Evolutionary conservation across 495 filamentous ascomycete species (phyloP), one percentile per base, ranked within the genome.

Genomic region (Aspergillus homomorphus): DNA sequence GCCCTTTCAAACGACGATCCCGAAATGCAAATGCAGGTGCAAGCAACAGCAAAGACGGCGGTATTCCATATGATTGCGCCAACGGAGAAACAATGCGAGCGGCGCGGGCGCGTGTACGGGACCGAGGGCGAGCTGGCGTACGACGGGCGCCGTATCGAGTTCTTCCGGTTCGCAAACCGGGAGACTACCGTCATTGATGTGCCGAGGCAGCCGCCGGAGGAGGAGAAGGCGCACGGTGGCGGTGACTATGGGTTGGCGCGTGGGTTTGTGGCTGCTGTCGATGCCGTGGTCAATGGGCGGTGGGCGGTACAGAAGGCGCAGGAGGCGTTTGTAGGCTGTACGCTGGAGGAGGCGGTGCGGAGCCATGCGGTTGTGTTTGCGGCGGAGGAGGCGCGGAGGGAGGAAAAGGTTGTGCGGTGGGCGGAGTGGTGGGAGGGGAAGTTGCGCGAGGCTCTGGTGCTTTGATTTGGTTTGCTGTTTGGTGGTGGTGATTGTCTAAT

Each of bases 331-430:
- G 76, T 98, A 6, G 91, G 90, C 1, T 94, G 90, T 72, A 88
- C 84, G 0, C 68, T 94, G 2, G 91, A 95, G 56, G 95, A 98
- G 64, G 82, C 85, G 7, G 82, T 98, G 16, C 80, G 88, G 33
- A 96, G 90, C 62, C 95, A 98, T 76, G 93, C 89, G 0, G 84
- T 94, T 73, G 94, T 97, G 1, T 98, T 96, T 76, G 92, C 90
- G 41, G 93, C 93, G 0, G 95, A 98, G 73, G 88, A 96, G 64
- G 91, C 93, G 16, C 79, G 95, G 55, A 73, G 69, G 28, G 78
- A 81, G 48, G 82, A 82, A 64, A 85, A 79, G 65, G 85, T 93
- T 26, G 73, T 98, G 0, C 80, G 84, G 57, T 97, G 91, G 89
- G 69, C 71, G 53, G 72, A 81, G 26, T 97, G 92, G 93, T 96